These are phyloP conservation scores for Colletotrichum tabaci DNA, from an alignment of 2,329 filamentous ascomycete genomes.

Conservation along the genomic window DNA sequence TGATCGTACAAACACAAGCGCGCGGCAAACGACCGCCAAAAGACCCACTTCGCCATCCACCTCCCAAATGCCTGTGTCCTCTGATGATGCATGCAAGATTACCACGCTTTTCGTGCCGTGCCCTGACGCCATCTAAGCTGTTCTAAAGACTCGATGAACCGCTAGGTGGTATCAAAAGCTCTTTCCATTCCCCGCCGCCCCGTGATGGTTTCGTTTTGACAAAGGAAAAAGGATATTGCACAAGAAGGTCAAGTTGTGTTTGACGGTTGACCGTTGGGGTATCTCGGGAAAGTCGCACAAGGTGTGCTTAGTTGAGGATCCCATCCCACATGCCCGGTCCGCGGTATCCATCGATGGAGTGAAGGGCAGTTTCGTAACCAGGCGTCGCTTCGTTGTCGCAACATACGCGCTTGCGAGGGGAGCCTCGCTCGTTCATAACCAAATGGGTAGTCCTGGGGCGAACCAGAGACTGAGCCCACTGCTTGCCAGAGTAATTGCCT, in stretches of 20 bases:
- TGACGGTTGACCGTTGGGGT: conserved; percentile 26
- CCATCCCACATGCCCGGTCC: conserved; percentile 78
- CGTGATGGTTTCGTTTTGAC: conserved; percentile 44
- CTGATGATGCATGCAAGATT: conserved; percentile 60
- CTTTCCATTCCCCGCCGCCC: conserved; percentile 48
- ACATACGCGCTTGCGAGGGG: conserved; percentile 75
- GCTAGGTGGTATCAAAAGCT: conserved; percentile 51
- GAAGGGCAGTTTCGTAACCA: conserved; percentile 63
- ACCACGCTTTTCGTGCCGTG: conserved; percentile 58
- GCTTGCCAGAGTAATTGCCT: conserved; percentile 50
- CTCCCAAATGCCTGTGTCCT: conserved; percentile 53
- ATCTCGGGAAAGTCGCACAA: conserved; percentile 20
- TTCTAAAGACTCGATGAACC: conserved; percentile 52
- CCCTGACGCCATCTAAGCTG: conserved; percentile 52
- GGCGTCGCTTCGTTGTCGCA: conserved; percentile 72
- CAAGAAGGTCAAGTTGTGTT: conserved; percentile 33
- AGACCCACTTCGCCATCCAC: conserved; percentile 46
- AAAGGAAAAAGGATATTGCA: conserved; percentile 44
- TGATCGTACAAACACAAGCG: conserved; percentile 43
- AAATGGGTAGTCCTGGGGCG: conserved; percentile 54
- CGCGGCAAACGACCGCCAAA: conserved; percentile 30
- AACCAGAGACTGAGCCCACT: conserved; percentile 57
- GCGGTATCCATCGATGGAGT: conserved; percentile 65
- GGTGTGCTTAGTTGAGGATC: conserved; percentile 66
- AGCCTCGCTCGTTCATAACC: conserved; percentile 49